These are phyloP conservation scores for Silybum marianum DNA, from an alignment of 129 eudicot genomes.

Conservation along the genomic window DNA sequence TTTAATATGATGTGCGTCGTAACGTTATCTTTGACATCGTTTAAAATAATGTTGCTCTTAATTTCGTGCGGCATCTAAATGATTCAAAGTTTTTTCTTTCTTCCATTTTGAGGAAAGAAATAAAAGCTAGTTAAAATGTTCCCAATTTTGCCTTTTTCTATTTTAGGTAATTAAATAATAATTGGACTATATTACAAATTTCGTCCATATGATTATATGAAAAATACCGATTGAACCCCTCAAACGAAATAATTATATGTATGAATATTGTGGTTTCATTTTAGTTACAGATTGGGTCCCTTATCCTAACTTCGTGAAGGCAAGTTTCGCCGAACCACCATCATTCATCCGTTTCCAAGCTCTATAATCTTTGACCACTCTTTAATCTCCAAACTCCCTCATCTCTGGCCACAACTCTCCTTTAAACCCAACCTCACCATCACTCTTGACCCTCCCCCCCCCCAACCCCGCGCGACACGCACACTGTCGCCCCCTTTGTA, in stretches of 20 bases:
- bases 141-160: neutral
- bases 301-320: neutral
- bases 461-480: neutral
- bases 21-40: neutral
- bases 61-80: neutral
- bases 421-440: neutral
- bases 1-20: neutral
- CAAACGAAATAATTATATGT: neutral
- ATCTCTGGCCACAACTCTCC: neutral
- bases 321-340: neutral
- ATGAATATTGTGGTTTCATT: neutral
- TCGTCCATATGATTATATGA: neutral
- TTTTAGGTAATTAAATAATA: neutral
- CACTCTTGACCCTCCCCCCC: neutral
- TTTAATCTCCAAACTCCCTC: neutral
- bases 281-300: neutral
- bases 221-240: neutral
- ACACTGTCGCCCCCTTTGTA: neutral
- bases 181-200: neutral
- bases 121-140: neutral
- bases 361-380: neutral
- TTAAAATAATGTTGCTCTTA: neutral
- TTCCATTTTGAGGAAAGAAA: neutral
- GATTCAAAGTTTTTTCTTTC: neutral
- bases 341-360: neutral